Evolutionary conservation across 2,329 filamentous ascomycete genomes (phyloP).

Genomic region (Paecilomyces sp.): DNA sequence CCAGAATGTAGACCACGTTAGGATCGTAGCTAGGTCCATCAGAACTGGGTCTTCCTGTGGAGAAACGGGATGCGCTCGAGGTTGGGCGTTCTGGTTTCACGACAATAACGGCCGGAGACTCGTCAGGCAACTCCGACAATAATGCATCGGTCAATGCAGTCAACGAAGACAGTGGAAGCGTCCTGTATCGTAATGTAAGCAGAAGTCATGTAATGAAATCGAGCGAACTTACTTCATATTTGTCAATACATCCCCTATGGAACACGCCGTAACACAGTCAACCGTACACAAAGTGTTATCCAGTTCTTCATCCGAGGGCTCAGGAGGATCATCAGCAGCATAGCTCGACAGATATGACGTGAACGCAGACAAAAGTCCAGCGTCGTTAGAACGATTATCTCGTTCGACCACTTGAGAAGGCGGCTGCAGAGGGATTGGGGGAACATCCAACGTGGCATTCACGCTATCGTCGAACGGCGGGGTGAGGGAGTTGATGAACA

Average conservation of each 20-base stretch:
- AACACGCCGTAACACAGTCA: constrained; percentile 87
- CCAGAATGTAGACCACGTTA: constrained; percentile 79
- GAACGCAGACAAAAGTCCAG: constrained; percentile 85
- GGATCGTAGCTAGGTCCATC: constrained; percentile 71
- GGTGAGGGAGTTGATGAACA: constrained; percentile 92
- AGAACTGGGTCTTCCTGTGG: constrained; percentile 50
- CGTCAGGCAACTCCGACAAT: constrained; percentile 78
- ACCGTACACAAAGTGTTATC: constrained; percentile 93
- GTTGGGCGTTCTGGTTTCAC: constrained; percentile 79
- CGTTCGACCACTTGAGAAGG: constrained; percentile 91
- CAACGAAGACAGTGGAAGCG: constrained; percentile 54
- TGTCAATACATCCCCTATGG: constrained; percentile 71
- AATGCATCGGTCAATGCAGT: constrained; percentile 63
- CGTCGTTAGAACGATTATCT: constrained; percentile 67
- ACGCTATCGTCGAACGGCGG: constrained; percentile 67
- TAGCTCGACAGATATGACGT: constrained; percentile 98
- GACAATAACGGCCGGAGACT: constrained; percentile 73
- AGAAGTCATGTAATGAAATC: constrained; percentile 1
- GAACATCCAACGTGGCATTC: constrained; percentile 61
- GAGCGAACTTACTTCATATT: constrained; percentile 61
- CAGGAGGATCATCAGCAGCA: constrained; percentile 92
- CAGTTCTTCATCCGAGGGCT: constrained; percentile 93
- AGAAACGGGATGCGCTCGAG: constrained; percentile 49
- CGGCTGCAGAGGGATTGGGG: constrained; percentile 79
- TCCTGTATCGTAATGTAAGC: constrained; percentile 36